These are phyloP conservation scores for Aspergillus flavus DNA, from an alignment of 2,329 filamentous ascomycete species.

Conservation along the genomic window DNA sequence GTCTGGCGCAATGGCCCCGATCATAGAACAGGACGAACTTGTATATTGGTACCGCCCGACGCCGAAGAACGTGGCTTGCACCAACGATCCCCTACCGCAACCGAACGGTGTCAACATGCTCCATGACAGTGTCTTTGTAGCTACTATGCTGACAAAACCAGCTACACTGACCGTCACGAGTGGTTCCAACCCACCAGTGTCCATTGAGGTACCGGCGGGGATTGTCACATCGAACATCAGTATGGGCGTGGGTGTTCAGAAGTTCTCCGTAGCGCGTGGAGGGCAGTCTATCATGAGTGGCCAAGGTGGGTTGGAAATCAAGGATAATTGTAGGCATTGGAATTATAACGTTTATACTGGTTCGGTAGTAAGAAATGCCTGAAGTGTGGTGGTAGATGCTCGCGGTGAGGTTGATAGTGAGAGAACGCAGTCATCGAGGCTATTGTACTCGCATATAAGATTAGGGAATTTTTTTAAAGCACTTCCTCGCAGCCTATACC, in stretches of 20 bases:
- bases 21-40: slow-evolving; percentile 27
- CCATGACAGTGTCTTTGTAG: slow-evolving; percentile 33
- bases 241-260: slow-evolving; percentile 36
- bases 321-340: slow-evolving; percentile 30
- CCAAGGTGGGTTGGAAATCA: slow-evolving; percentile 24
- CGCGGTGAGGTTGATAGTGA: too few relatives aligned
- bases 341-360: slow-evolving; percentile 41
- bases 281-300: slow-evolving; percentile 17
- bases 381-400: too few relatives aligned
- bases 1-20: slow-evolving; percentile 8
- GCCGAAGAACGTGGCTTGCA: slow-evolving; percentile 30
- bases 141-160: slow-evolving; percentile 33
- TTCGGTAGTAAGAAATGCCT: neutral
- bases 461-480: too few relatives aligned
- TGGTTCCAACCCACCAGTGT: slow-evolving; percentile 25
- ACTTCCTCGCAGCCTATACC: too few relatives aligned
- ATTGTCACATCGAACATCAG: slow-evolving; percentile 33
- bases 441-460: too few relatives aligned
- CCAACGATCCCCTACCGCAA: slow-evolving; percentile 26
- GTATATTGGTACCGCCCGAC: slow-evolving; percentile 39
- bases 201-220: slow-evolving; percentile 32
- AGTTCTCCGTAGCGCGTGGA: slow-evolving; percentile 29
- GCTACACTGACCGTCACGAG: slow-evolving; percentile 33
- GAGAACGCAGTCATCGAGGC: too few relatives aligned
- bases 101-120: slow-evolving; percentile 31